A percentile compares a stretch with the other conserved stretches of the same genome.
Evolutionary conservation across 306 rosid species (phyloP).

Genomic region (Gastrolobium villosum): DNA sequence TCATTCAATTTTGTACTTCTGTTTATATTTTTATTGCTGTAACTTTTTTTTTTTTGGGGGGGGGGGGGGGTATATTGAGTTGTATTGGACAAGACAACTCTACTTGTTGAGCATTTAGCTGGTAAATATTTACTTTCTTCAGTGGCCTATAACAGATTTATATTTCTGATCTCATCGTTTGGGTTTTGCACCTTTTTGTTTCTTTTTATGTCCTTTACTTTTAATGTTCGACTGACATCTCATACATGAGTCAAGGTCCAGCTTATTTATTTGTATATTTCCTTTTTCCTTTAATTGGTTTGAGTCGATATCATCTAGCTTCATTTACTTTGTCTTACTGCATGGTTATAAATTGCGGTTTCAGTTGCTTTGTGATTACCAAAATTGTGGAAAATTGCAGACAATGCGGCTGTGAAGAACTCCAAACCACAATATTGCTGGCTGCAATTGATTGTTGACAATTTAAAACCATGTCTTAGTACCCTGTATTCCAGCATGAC

Average conservation of each 20-base stretch:
- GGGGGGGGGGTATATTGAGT: too few species aligned
- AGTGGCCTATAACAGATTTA: too few species aligned
- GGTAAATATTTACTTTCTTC: background rate
- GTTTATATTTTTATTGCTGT: background rate
- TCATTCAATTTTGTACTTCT: background rate
- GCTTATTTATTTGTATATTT: background rate
- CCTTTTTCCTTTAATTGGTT: conserved; percentile 5
- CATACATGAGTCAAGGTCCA: background rate
- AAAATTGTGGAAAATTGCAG: too few species aligned
- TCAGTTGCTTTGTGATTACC: too few species aligned
- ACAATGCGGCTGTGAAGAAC: too few species aligned
- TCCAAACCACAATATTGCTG: too few species aligned
- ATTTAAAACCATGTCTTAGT: too few species aligned
- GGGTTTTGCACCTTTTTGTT: background rate
- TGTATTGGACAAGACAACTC: background rate
- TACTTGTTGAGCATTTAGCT: background rate
- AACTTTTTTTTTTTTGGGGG: background rate
- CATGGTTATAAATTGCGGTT: too few species aligned
- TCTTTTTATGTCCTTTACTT: background rate
- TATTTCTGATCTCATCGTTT: background rate
- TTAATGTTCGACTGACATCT: background rate
- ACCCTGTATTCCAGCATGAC: too few species aligned
- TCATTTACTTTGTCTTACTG: conserved; percentile 25
- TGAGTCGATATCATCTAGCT: conserved; percentile 1
- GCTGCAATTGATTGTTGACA: too few species aligned